Conservation (phyloP, 116 monocot species). For the Thalassia testudinum region DNA sequence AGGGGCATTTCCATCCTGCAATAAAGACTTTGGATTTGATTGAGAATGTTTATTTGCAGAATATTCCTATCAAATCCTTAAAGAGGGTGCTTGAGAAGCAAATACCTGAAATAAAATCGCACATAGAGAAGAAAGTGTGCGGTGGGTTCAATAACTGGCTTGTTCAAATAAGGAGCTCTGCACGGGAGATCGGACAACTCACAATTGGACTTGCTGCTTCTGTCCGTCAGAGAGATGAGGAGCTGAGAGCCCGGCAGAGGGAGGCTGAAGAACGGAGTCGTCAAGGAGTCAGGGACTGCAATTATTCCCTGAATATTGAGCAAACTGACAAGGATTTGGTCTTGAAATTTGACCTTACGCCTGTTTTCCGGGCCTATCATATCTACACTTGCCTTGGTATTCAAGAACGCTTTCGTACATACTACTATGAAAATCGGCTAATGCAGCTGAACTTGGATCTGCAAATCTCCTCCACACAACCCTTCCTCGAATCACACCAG, state of each 20-base stretch:
- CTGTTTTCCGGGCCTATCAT: no score
- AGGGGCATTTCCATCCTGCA: slow-evolving; percentile 45
- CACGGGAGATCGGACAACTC: slow-evolving; percentile 67
- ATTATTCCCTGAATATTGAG: slow-evolving; percentile 45
- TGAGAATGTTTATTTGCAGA: slow-evolving; percentile 40
- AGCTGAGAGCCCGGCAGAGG: slow-evolving; percentile 34
- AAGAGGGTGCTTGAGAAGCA: slow-evolving; percentile 41
- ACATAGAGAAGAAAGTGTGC: slow-evolving; percentile 74
- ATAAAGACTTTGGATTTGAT: slow-evolving; percentile 52
- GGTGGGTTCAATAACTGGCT: slow-evolving; percentile 91
- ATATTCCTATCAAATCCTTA: slow-evolving; percentile 35
- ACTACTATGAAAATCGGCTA: slow-evolving; percentile 85
- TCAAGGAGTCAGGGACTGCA: slow-evolving; percentile 29
- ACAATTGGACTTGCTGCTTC: slow-evolving; percentile 68
- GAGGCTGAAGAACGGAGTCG: no score
- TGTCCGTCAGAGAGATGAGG: slow-evolving; percentile 53
- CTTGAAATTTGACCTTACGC: slow-evolving; percentile 68
- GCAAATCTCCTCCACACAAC: slow-evolving; percentile 49
- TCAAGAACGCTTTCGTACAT: slow-evolving; percentile 55
- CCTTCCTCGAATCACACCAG: no score
- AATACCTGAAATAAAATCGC: slow-evolving; percentile 49
- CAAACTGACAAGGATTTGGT: slow-evolving; percentile 35
- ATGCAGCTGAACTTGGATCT: slow-evolving; percentile 74
- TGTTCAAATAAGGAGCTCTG: no score
- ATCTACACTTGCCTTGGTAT: slow-evolving; percentile 58